phyloP scores from a whole-genome alignment of 1,284 basidiomycete species.

The Albatrellus sp. region DNA sequence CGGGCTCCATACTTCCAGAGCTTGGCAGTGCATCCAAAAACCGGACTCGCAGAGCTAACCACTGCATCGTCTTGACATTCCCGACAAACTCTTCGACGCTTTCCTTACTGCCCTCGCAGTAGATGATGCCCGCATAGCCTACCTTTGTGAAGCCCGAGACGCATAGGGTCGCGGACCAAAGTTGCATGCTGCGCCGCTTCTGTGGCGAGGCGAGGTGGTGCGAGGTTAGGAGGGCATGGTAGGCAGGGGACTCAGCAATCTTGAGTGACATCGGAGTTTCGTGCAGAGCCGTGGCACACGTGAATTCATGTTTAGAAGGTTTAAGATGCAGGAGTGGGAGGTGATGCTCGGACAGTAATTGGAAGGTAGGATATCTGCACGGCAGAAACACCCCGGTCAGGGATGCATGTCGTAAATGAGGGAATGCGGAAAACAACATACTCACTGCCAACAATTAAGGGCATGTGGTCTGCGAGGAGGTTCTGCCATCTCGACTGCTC shows the following conservation, averaged over 20 bases:
- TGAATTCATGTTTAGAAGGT: neutral
- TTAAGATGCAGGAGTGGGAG: slow-evolving; percentile 37
- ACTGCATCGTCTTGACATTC: slow-evolving; percentile 66
- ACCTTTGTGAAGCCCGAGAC: slow-evolving; percentile 60
- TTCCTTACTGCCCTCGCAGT: slow-evolving; percentile 41
- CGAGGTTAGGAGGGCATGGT: slow-evolving; percentile 58
- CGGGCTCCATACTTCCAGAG: neutral
- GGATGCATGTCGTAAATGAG: neutral
- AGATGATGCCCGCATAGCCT: slow-evolving; percentile 65
- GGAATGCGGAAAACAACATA: slow-evolving; percentile 7
- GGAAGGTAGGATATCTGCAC: slow-evolving; percentile 46
- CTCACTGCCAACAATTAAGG: slow-evolving; percentile 32
- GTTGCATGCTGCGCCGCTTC: slow-evolving; percentile 52
- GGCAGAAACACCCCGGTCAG: neutral
- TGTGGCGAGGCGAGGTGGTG: slow-evolving; percentile 62
- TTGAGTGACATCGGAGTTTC: neutral
- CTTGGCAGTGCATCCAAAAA: slow-evolving; percentile 34
- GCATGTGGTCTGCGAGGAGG: slow-evolving; percentile 27
- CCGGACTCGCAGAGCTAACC: slow-evolving; percentile 58
- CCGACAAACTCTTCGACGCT: slow-evolving; percentile 51
- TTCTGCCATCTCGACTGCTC: slow-evolving; percentile 43
- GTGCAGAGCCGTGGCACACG: no score
- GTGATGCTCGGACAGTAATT: slow-evolving; percentile 43
- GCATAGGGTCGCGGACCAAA: slow-evolving; percentile 44
- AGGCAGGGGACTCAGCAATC: slow-evolving; percentile 12